A percentile compares a stretch with the other conserved stretches of the same genome.
Evolutionary conservation across 805 yeast species (phyloP).

Genomic region (Sugiyamaella marilandica): DNA sequence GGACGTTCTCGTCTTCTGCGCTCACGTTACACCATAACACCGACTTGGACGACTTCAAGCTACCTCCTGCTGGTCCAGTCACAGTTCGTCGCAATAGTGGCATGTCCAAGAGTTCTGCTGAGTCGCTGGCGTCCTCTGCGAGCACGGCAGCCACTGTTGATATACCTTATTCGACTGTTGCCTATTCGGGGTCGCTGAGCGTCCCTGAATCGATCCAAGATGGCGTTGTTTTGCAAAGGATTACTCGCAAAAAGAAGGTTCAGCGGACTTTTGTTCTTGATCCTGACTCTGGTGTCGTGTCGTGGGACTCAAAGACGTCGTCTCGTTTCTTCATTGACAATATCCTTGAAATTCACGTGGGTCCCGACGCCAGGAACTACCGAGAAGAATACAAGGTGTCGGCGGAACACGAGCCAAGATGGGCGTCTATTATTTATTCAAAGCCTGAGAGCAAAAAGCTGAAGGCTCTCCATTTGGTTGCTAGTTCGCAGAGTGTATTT

Average conservation of each 20-base stretch:
- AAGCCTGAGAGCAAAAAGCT: slow-evolving; percentile 55
- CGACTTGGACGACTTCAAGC: slow-evolving; percentile 9
- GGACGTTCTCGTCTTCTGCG: slow-evolving; percentile 10
- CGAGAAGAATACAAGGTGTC: slow-evolving; percentile 79
- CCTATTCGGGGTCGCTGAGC: slow-evolving; percentile 22
- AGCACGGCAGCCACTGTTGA: slow-evolving; percentile 1
- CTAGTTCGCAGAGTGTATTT: slow-evolving; percentile 47
- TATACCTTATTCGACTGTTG: not conserved
- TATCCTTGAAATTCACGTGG: slow-evolving; percentile 56
- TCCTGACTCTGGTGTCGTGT: slow-evolving; percentile 47
- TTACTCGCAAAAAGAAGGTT: slow-evolving; percentile 65
- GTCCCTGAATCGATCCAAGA: slow-evolving; percentile 47
- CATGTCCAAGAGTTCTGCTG: slow-evolving; percentile 12
- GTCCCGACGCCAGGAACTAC: slow-evolving; percentile 73
- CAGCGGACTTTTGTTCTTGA: slow-evolving; percentile 55
- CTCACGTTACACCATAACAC: not conserved
- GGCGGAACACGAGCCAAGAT: slow-evolving; percentile 54
- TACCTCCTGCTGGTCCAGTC: slow-evolving; percentile 17
- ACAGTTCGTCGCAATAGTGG: slow-evolving; percentile 17
- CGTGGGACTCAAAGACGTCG: slow-evolving; percentile 52
- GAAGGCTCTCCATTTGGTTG: slow-evolving; percentile 75
- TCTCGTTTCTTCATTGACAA: slow-evolving; percentile 52
- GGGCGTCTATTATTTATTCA: slow-evolving; percentile 79
- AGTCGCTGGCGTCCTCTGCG: slow-evolving; percentile 9
- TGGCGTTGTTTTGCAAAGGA: slow-evolving; percentile 61